Base-by-base conservation (phyloP, 768 basidiomycete genomes). In the Tricholoma terreum region DNA sequence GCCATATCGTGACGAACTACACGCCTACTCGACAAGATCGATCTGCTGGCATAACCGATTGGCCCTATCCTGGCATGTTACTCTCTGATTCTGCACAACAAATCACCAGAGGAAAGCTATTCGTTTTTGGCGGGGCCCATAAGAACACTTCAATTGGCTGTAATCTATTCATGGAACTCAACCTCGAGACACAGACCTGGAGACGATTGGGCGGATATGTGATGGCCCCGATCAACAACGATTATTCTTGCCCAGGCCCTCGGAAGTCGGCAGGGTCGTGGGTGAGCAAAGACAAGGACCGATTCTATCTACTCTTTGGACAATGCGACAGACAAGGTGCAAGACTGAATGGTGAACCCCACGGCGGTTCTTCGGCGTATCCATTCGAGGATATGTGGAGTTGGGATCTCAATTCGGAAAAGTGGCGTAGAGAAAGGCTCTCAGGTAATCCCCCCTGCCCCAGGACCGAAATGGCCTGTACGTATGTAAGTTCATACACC, bases 121-220 rank as follows among this genome's bases (percentile, higher is more conserved):
- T 76, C 55, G 67, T 77, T 12, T 77, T 78, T 53, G 75, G 73
- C 2, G 77, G 77, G 3, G 61, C 59, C 2, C 69, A 73, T 51
- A 46, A 55, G n/a, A 58, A 33, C 9, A 68, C 63, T 8, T 57
- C 55, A 14, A 61, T 77, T 42, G 76, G 75, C 11, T 70, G 69
- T 52, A 75, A 77, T 60, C 58, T 74, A 35, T 70, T 78, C 62
- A 71, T 73, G 61, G 71, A 65, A 14, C 65, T 78, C 10, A 69
- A 78, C 58, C 53, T 78, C 17, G 59, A 62, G 54, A 74, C 70
- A 21, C 57, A 57, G 46, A 63, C 60, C 22, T 77, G 58, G 57
- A 55, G 61, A 15, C 40, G 61, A 19, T 50, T 60, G 11, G 59
- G 21, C 34, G 71, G 71, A 10, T 58, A 55, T 9, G 63, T 68